A percentile compares a stretch with the other conserved stretches of the same genome.
These are phyloP conservation scores for Aspergillus heteromorphus DNA, from an alignment of 495 filamentous ascomycete species.

Conservation along the genomic window DNA sequence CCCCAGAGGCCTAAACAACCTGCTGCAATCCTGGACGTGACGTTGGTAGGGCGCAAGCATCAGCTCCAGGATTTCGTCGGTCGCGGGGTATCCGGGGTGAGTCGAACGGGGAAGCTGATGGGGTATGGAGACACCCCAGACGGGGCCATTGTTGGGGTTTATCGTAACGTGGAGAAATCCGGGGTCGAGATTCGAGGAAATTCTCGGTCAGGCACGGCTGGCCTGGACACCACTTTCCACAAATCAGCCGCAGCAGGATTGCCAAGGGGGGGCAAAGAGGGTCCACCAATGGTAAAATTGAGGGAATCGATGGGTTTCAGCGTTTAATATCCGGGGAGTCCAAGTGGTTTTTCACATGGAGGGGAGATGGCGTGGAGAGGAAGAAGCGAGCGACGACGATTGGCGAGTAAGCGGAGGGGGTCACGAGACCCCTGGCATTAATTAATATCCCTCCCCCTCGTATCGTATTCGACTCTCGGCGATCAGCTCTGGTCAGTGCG, in stretches of 20 bases:
- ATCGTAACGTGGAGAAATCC: constrained; percentile 17
- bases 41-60: neutral
- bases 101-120: neutral
- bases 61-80: constrained; percentile 1
- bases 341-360: constrained; percentile 1
- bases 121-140: neutral
- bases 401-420: neutral
- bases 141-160: neutral
- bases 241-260: constrained; percentile 22
- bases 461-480: neutral
- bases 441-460: neutral
- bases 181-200: constrained; percentile 35
- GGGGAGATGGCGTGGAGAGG: neutral
- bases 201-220: constrained; percentile 21
- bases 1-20: neutral
- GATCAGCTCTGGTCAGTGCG: neutral
- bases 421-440: neutral
- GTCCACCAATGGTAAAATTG: constrained; percentile 31
- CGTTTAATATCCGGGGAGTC: neutral
- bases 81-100: neutral
- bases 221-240: constrained; percentile 25
- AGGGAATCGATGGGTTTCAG: neutral
- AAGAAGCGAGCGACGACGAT: neutral
- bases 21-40: neutral
- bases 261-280: constrained; percentile 17